phyloP scores from a whole-genome alignment of 441 rosid species.

The Euphorbia celastroides region DNA sequence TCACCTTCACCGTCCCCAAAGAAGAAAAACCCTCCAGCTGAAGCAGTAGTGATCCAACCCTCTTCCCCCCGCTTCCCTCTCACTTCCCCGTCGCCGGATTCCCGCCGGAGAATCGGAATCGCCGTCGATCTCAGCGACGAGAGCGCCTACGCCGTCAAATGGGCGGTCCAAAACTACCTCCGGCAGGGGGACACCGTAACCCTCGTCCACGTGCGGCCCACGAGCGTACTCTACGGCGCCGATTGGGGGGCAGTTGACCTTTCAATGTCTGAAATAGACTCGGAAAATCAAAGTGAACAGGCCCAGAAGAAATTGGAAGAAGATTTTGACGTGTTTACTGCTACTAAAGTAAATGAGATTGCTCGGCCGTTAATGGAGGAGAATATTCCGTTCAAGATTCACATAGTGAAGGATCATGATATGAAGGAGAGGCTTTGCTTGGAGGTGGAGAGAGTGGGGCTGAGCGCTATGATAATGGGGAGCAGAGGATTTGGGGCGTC shows the following conservation, averaged over 20 bases:
- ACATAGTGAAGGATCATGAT: constrained; percentile 79
- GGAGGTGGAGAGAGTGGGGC: constrained; percentile 78
- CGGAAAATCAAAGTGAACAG: constrained; percentile 27
- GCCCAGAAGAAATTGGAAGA: constrained; percentile 56
- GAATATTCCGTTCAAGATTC: constrained; percentile 64
- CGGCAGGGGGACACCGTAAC: constrained; percentile 69
- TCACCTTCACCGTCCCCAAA: constrained; percentile 16
- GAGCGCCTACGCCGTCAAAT: constrained; percentile 67
- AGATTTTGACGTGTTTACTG: constrained; percentile 61
- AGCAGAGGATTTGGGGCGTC: constrained; percentile 77
- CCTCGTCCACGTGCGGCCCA: constrained; percentile 65
- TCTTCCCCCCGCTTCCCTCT: constrained; percentile 50
- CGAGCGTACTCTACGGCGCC: constrained; percentile 71
- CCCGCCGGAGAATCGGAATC: constrained; percentile 62
- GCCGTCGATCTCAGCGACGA: constrained; percentile 85
- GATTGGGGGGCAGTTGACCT: constrained; percentile 76
- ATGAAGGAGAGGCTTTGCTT: constrained; percentile 83
- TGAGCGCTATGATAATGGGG: constrained; percentile 63
- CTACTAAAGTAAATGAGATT: constrained; percentile 50
- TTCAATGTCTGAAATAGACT: constrained; percentile 12
- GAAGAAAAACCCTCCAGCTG: constrained; percentile 29
- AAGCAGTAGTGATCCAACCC: constrained; percentile 49
- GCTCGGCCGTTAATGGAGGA: constrained; percentile 61
- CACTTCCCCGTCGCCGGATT: constrained; percentile 29
- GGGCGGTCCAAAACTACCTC: constrained; percentile 77